Evolutionary conservation across 83 land plant genomes (phyloP).

Genomic region (Picea mariana): DNA sequence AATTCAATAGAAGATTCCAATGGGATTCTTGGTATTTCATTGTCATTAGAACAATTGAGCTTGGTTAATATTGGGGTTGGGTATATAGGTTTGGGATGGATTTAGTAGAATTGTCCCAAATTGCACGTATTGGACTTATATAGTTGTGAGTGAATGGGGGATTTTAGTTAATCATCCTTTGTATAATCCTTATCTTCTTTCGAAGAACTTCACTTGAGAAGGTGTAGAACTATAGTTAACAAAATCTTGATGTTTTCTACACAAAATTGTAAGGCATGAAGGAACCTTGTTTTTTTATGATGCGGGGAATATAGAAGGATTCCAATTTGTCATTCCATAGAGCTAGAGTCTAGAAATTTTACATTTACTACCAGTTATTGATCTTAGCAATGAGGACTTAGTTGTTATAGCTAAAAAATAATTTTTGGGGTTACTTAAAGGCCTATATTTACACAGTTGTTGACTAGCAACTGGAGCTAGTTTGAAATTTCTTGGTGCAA

Average conservation of each 20-base stretch:
- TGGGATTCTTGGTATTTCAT: slow-evolving; percentile 17
- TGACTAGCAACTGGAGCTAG: slow-evolving; percentile 71
- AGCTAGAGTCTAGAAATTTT: slow-evolving; percentile 31
- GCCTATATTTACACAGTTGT: slow-evolving; percentile 61
- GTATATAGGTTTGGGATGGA: slow-evolving; percentile 45
- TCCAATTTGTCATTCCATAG: slow-evolving; percentile 36
- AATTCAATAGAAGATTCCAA: background rate
- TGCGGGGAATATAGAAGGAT: slow-evolving; percentile 59
- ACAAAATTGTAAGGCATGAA: slow-evolving; percentile 35
- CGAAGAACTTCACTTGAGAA: slow-evolving; percentile 46
- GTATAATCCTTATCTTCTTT: slow-evolving; percentile 20
- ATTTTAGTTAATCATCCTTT: slow-evolving; percentile 29
- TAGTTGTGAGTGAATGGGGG: slow-evolving; percentile 55
- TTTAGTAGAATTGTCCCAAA: slow-evolving; percentile 57
- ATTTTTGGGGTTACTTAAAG: background rate
- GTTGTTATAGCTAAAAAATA: no score
- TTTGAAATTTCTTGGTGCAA: slow-evolving; percentile 35
- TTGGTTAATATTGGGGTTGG: slow-evolving; percentile 38
- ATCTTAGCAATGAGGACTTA: slow-evolving; percentile 58
- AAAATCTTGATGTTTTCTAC: slow-evolving; percentile 45
- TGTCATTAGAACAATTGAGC: slow-evolving; percentile 22
- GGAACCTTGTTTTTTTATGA: slow-evolving; percentile 64
- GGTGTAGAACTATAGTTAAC: slow-evolving; percentile 55
- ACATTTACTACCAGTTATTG: no score
- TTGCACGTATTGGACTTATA: slow-evolving; percentile 43